Evolutionary conservation across 2,329 filamentous ascomycete genomes (phyloP).

Genomic region (Myriosclerotinia curreyana): DNA sequence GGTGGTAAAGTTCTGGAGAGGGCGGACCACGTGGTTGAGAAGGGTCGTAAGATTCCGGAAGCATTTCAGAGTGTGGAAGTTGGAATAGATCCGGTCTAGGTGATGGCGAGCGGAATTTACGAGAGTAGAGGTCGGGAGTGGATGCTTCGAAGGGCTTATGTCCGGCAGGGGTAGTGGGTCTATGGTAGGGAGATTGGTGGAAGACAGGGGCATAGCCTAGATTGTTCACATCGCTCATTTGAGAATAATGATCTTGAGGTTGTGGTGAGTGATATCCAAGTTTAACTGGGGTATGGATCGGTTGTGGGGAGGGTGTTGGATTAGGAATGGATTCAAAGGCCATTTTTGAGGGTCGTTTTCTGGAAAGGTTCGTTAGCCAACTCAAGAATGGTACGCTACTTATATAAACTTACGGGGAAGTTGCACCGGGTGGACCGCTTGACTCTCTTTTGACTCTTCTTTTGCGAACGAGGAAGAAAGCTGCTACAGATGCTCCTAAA

Average conservation of each 20-base stretch:
- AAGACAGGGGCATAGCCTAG: constrained; percentile 15
- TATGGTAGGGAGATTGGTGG: constrained; percentile 12
- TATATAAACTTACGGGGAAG: constrained; percentile 4
- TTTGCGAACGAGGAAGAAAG: constrained; percentile 7
- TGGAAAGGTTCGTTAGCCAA: not conserved
- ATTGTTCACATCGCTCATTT: not conserved
- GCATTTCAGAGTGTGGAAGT: constrained; percentile 14
- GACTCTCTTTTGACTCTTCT: not conserved
- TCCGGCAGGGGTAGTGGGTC: constrained; percentile 5
- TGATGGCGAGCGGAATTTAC: constrained; percentile 7
- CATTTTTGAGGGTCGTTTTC: not conserved
- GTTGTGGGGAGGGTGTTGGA: constrained; percentile 1
- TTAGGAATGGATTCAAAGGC: constrained; percentile 11
- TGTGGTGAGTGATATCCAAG: not conserved
- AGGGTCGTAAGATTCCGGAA: constrained; percentile 12
- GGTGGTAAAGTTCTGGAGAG: not conserved
- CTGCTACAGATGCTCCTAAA: constrained; percentile 1
- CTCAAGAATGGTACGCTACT: not conserved
- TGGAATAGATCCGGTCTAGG: not conserved
- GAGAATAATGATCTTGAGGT: constrained; percentile 9
- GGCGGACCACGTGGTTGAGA: not conserved
- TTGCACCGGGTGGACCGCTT: not conserved
- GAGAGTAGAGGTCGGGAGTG: constrained; percentile 6
- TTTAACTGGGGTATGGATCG: not conserved
- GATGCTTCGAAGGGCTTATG: constrained; percentile 12